Base-by-base conservation (phyloP, 148 eudicot species). In the Arbutus unedo region DNA sequence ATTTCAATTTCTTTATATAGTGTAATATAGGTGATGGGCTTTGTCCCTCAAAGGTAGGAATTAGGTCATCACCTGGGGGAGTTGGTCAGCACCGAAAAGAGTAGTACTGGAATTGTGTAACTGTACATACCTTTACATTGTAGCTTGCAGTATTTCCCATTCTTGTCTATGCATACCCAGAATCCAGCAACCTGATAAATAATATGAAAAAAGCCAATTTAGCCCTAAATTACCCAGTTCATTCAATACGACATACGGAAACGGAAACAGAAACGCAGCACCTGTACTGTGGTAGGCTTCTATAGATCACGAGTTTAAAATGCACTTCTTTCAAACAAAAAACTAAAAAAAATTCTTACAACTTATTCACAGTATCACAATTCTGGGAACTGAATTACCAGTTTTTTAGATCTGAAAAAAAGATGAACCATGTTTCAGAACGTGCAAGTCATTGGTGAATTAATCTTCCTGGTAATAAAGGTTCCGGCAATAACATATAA, bases 1-100 rank as follows among this genome's bases (percentile, higher is more conserved):
- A 38, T 55, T 11, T 8, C 23, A 51, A 18, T 18, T 45, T 25
- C 31, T 25, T 60, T 14, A 66, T 41, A 41, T 19, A 8, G 47
- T 51, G 43, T 21, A 10, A 62, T 50, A 64, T 82, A 60, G 76
- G 44, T 18, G 62, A 19, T 78, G 70, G 41, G 81, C 72, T 78
- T 78, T 68, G 18, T 77, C 53, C 73, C 62, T 76, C 41, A 82
- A 66, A 66, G 43, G 43, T 66, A 66, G 15, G 14, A 25, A 66
- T 66, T 66, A 10, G 71, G 71, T 10, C 43, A 66, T 66, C 43
- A 23, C 71, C 4, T 66, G 71, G 71, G 56, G 71, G 43, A 66
- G 71, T 23, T 66, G 43, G 15, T 60, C n/a, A 64, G 70, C 23
- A 6, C 70, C 50, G 18, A 57, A 18, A 44, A 50, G 54, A 51